These are phyloP conservation scores for Phialocephala sp. DNA, from an alignment of 2,329 filamentous ascomycete species.

Conservation along the genomic window DNA sequence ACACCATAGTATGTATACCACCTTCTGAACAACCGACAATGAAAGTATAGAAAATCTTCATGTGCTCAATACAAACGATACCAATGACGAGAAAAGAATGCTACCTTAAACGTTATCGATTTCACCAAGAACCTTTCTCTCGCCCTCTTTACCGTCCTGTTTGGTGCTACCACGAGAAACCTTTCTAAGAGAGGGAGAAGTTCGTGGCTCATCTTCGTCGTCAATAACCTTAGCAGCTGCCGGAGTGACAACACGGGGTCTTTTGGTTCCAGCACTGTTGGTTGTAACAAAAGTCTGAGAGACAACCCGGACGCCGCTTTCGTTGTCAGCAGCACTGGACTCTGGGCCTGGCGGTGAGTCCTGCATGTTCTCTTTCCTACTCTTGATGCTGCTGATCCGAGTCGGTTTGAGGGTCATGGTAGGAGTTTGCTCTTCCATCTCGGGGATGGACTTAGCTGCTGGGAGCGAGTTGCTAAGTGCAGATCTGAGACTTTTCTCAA, in stretches of 20 bases:
- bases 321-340: constrained; percentile 10
- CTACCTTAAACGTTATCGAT: constrained; percentile 35
- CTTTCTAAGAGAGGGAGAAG: constrained; percentile 37
- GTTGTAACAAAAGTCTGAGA: constrained; percentile 31
- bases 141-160: constrained; percentile 29
- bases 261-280: constrained; percentile 45
- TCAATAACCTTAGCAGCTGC: constrained; percentile 53
- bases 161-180: constrained; percentile 30
- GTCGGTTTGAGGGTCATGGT: constrained; percentile 14
- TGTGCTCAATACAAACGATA: not conserved
- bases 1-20: not conserved
- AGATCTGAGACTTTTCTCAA: not conserved
- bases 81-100: not conserved
- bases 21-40: not conserved
- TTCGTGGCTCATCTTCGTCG: constrained; percentile 53
- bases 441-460: not conserved
- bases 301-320: constrained; percentile 28
- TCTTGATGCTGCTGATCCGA: constrained; percentile 29
- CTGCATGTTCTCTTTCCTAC: constrained; percentile 37
- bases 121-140: constrained; percentile 32
- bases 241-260: constrained; percentile 54
- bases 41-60: not conserved
- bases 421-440: not conserved
- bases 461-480: not conserved
- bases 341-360: constrained; percentile 19